Conservation (phyloP, 106 monocot genomes). For the Allium fistulosum region DNA sequence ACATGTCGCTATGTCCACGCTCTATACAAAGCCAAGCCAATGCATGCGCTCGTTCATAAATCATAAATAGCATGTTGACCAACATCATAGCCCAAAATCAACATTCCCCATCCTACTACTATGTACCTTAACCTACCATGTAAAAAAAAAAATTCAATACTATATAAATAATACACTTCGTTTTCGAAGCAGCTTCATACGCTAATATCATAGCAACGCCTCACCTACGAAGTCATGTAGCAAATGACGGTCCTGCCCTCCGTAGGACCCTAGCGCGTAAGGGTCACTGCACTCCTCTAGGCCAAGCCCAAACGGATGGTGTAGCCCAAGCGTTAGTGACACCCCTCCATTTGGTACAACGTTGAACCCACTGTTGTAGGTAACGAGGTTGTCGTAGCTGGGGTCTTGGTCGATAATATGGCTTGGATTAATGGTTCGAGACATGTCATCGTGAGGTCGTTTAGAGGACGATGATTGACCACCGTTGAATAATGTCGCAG, state of each 20-base stretch:
- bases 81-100: too few species aligned
- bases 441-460: conserved; percentile 13
- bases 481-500: conserved; percentile 2
- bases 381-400: not conserved
- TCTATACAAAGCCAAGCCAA: too few species aligned
- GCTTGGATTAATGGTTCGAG: conserved; percentile 6
- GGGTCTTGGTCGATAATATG: conserved; percentile 5
- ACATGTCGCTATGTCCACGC: too few species aligned
- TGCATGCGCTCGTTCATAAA: too few species aligned
- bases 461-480: conserved; percentile 21
- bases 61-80: too few species aligned
- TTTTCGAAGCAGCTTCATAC: too few species aligned
- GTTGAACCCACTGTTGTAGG: not conserved
- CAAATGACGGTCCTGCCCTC: conserved; percentile 23
- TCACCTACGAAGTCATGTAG: conserved; percentile 44
- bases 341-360: conserved; percentile 24
- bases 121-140: too few species aligned
- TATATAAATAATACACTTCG: too few species aligned
- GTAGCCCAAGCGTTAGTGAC: conserved; percentile 47
- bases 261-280: conserved; percentile 24
- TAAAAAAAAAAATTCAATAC: too few species aligned
- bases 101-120: too few species aligned
- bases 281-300: conserved; percentile 31
- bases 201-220: not conserved
- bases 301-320: conserved; percentile 39